Evolutionary conservation across 257 asterid species (phyloP).

Genomic region (Coffea canephora): DNA sequence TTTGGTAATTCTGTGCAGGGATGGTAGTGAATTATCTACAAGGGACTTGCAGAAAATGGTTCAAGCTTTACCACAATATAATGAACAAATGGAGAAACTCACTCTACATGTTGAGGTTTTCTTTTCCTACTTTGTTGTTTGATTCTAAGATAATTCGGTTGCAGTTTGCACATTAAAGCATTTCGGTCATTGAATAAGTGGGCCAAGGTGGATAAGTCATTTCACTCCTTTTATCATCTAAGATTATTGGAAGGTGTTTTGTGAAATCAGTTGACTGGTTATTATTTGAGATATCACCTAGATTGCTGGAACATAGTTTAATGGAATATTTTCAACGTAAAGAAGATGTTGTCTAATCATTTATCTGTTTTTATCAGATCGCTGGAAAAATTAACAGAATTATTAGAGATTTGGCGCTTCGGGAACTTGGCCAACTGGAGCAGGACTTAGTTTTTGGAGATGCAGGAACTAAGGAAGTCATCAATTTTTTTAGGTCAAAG

Average conservation of each 20-base stretch:
- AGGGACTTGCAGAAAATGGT: slow-evolving; percentile 97
- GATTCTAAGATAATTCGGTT: neutral
- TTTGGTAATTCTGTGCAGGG: slow-evolving; percentile 44
- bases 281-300: neutral
- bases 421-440: slow-evolving; percentile 96
- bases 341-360: neutral
- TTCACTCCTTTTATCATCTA: neutral
- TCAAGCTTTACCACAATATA: slow-evolving; percentile 92
- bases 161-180: neutral
- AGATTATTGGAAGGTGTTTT: neutral
- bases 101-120: slow-evolving; percentile 89
- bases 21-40: slow-evolving; percentile 83
- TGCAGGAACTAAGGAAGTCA: slow-evolving; percentile 96
- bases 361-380: slow-evolving; percentile 52
- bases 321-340: neutral
- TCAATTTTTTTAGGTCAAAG: slow-evolving; percentile 60
- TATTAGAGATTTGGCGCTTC: slow-evolving; percentile 63
- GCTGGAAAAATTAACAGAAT: slow-evolving; percentile 78
- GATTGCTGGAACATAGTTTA: neutral
- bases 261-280: neutral
- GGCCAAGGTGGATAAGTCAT: neutral
- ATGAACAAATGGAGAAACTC: slow-evolving; percentile 91
- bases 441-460: slow-evolving; percentile 98
- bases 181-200: neutral
- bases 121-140: slow-evolving; percentile 18